phyloP scores from a whole-genome alignment of 441 rosid genomes.

The Brassica hybrid region DNA sequence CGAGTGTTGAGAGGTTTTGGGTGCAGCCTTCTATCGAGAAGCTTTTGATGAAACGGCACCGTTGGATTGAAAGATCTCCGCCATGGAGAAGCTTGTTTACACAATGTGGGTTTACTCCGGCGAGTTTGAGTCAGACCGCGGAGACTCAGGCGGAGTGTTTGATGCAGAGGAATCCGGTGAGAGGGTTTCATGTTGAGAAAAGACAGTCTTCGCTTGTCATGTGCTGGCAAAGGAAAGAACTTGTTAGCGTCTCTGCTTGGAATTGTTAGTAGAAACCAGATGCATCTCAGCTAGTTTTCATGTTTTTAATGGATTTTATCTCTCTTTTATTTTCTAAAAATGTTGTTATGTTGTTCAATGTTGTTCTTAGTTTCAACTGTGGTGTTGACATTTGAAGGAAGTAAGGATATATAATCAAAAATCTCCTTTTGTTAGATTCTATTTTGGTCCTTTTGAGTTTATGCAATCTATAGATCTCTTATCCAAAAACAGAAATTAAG shows the following conservation, averaged over 20 bases:
- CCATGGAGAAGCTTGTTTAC: slow-evolving; percentile 56
- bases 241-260: slow-evolving; percentile 61
- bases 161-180: slow-evolving; percentile 51
- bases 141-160: slow-evolving; percentile 66
- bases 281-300: slow-evolving; percentile 7
- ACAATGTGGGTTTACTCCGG: slow-evolving; percentile 65
- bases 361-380: slow-evolving; percentile 23
- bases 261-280: slow-evolving; percentile 38
- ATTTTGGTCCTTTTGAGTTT: slow-evolving; percentile 4
- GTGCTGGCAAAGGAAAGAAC: slow-evolving; percentile 71
- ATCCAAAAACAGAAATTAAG: slow-evolving; percentile 15
- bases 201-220: slow-evolving; percentile 56
- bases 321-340: neutral
- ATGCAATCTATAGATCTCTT: slow-evolving; percentile 8
- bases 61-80: slow-evolving; percentile 47
- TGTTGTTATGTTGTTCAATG: slow-evolving; percentile 36
- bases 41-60: slow-evolving; percentile 57
- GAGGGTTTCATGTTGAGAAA: slow-evolving; percentile 65
- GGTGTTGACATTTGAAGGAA: slow-evolving; percentile 39
- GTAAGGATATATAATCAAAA: slow-evolving; percentile 37
- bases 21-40: slow-evolving; percentile 61
- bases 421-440: slow-evolving; percentile 33
- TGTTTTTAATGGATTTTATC: neutral
- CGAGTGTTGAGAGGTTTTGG: slow-evolving; percentile 62
- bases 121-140: slow-evolving; percentile 61